Conservation (phyloP, 768 basidiomycete genomes). For the Mycena indigotica region DNA sequence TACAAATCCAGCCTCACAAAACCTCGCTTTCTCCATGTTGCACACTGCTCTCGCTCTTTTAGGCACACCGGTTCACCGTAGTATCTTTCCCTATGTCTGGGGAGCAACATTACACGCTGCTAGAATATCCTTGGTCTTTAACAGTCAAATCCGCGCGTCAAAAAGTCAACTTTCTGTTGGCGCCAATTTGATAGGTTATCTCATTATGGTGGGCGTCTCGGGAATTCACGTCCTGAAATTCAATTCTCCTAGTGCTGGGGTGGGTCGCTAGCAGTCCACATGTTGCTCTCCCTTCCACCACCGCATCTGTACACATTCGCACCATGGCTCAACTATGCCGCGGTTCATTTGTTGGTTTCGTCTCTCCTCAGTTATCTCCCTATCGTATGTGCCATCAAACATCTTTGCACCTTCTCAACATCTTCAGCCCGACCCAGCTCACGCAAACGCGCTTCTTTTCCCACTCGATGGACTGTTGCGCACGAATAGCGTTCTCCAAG, state of each 20-base stretch:
- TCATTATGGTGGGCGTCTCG: conserved; percentile 16
- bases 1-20: too few species aligned
- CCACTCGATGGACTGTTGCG: conserved; percentile 54
- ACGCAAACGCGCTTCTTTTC: conserved; percentile 48
- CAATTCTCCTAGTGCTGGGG: conserved; percentile 40
- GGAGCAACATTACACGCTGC: conserved; percentile 17
- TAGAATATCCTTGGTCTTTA: conserved; percentile 18
- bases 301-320: conserved; percentile 48
- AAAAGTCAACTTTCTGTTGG: conserved; percentile 13
- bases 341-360: conserved; percentile 49
- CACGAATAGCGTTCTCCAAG: conserved; percentile 40
- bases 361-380: conserved; percentile 42
- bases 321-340: conserved; percentile 51
- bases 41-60: conserved; percentile 6
- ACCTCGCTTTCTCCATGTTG: conserved; percentile 1
- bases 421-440: conserved; percentile 26
- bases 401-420: not conserved
- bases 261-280: conserved; percentile 45
- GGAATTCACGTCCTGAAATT: not conserved
- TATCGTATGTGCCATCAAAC: conserved; percentile 30
- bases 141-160: conserved; percentile 1
- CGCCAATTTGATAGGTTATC: conserved; percentile 17
- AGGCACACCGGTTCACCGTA: conserved; percentile 12
- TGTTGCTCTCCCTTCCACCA: conserved; percentile 46
- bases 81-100: conserved; percentile 19